phyloP scores from a whole-genome alignment of 1,139 yeast genomes.

The Eremothecium gossypii region DNA sequence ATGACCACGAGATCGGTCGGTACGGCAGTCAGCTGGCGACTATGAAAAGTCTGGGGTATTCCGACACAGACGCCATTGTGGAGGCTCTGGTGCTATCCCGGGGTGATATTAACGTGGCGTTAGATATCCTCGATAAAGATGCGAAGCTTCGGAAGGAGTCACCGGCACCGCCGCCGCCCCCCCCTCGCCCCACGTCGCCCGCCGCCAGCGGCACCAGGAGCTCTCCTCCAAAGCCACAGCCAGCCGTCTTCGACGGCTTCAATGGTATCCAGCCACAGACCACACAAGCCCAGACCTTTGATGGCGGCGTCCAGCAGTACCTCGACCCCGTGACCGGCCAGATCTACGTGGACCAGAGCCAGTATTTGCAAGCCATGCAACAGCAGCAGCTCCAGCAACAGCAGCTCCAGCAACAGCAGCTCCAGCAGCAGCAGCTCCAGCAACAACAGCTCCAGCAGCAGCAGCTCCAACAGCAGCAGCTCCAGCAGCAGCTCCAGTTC shows the following conservation, averaged over 20 bases:
- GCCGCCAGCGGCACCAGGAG: slow-evolving; percentile 13
- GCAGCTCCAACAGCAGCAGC: slow-evolving; percentile 19
- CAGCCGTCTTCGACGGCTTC: slow-evolving; percentile 28
- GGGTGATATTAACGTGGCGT: slow-evolving; percentile 27
- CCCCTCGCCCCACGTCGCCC: slow-evolving; percentile 7
- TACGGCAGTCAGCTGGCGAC: slow-evolving; percentile 25
- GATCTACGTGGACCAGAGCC: slow-evolving; percentile 25
- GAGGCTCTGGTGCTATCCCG: slow-evolving; percentile 28
- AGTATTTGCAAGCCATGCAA: slow-evolving; percentile 15
- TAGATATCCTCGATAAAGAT: slow-evolving; percentile 20
- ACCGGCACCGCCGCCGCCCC: slow-evolving; percentile 7
- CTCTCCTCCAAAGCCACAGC: slow-evolving; percentile 16
- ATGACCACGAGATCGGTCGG: slow-evolving; percentile 25
- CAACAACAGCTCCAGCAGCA: slow-evolving; percentile 14
- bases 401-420: slow-evolving; percentile 13
- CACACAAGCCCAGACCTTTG: slow-evolving; percentile 12
- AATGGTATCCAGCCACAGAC: slow-evolving; percentile 9
- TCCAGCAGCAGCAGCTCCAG: slow-evolving; percentile 17
- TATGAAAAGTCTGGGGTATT: slow-evolving; percentile 23
- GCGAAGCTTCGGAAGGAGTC: slow-evolving; percentile 4
- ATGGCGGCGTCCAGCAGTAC: slow-evolving; percentile 27
- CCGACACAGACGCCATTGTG: slow-evolving; percentile 25
- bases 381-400: slow-evolving; percentile 15
- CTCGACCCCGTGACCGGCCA: slow-evolving; percentile 28
- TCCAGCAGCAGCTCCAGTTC: slow-evolving; percentile 16